These are phyloP conservation scores for Bacidia gigantensis DNA, from an alignment of 495 filamentous ascomycete species.

Conservation along the genomic window DNA sequence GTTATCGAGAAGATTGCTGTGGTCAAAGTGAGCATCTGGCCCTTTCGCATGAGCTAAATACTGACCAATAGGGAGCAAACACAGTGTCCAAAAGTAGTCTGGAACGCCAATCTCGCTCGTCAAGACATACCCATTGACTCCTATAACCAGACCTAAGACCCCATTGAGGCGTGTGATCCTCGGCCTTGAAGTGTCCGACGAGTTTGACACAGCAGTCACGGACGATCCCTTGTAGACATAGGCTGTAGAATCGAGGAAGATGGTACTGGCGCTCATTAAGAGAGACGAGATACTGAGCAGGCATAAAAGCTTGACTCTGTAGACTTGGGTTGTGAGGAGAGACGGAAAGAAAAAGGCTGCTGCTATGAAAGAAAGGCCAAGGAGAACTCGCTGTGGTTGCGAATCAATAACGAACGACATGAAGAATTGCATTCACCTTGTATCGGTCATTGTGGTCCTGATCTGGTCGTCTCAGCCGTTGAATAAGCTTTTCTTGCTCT, in stretches of 20 bases:
- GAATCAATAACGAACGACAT: background rate
- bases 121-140: constrained; percentile 12
- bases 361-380: constrained; percentile 40
- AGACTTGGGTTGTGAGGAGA: constrained; percentile 25
- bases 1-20: constrained; percentile 26
- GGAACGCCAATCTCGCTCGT: constrained; percentile 8
- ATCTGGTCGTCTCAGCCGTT: constrained; percentile 41
- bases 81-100: constrained; percentile 19
- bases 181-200: background rate
- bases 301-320: constrained; percentile 28
- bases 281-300: constrained; percentile 36
- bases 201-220: no score
- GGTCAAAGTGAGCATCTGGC: constrained; percentile 11
- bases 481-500: constrained; percentile 64
- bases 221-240: background rate
- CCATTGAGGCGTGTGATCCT: constrained; percentile 10
- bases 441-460: constrained; percentile 44
- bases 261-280: background rate
- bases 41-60: constrained; percentile 19
- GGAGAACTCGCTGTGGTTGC: constrained; percentile 35
- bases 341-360: constrained; percentile 38
- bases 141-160: constrained; percentile 12
- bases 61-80: constrained; percentile 16
- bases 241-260: background rate
- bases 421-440: constrained; percentile 24